Base-by-base conservation (phyloP, 495 filamentous ascomycete species). In the Apiosordaria backusii region DNA sequence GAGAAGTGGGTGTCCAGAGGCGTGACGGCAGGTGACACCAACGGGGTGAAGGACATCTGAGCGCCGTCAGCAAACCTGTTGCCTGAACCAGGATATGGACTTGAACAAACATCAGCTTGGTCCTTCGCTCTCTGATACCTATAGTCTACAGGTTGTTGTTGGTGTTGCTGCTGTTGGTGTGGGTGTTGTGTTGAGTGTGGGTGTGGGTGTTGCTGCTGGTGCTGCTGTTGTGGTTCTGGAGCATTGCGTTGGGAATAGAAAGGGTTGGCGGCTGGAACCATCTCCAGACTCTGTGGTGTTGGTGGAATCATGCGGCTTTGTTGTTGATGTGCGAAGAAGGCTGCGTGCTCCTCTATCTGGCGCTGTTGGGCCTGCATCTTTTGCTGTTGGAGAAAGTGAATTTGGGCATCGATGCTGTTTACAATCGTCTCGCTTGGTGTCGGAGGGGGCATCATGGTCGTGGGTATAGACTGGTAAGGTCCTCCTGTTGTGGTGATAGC, bases 11-110 rank as follows among this genome's bases (percentile, higher is more conserved):
- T 84, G 68, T 97, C 93, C 57, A 95, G 83, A 26, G 95, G 94
- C 10, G 94, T 97, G 71, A 97, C 94, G 3, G 93, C 94, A 21
- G 95, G 95, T 40, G 95, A 97, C 7, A 96, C 91, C 27, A 99
- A 86, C 9, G 95, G 95, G 6, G 95, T 99, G 76, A 97, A 97
- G 24, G 91, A 83, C 78, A 93, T 91, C 90, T 92, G 70, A 50
- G 50, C 68, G 68, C 55, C 67, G 75, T 83, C 72, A 79, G 74
- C 63, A 65, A 61, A 18, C 13, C 52, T 60, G 45, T 19, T 19
- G 54, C 62, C 55, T 26, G 50, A 53, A 50, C 26, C 62, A 50
- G 61, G 62, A 54, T 53, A 57, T 35, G 62, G 61, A 35, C 25
- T 40, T 68, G 68, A 62, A 79, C 86, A 69, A 80, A 92, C 92